phyloP scores from a whole-genome alignment of 2,329 filamentous ascomycete species.

The Cladorrhinum sp. region DNA sequence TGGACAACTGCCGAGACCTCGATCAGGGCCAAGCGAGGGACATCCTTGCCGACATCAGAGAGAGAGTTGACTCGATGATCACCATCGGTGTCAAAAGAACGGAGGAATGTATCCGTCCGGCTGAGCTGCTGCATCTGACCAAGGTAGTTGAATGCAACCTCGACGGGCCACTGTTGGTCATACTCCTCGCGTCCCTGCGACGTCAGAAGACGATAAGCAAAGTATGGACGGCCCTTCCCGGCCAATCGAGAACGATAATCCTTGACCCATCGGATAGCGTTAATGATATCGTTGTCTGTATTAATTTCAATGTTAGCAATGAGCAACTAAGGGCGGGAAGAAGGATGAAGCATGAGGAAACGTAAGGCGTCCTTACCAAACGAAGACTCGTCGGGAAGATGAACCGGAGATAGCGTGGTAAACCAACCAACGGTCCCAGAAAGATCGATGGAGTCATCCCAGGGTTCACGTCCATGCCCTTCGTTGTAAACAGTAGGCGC shows the following conservation, averaged over 20 bases:
- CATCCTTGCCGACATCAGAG: constrained; percentile 26
- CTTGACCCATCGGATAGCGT: constrained; percentile 32
- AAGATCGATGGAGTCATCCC: constrained; percentile 33
- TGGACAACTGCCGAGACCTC: constrained; percentile 27
- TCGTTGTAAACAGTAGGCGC: constrained; percentile 39
- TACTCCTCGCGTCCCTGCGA: constrained; percentile 33
- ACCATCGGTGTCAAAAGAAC: constrained; percentile 23
- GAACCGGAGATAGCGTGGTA: constrained; percentile 39
- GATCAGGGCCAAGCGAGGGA: constrained; percentile 26
- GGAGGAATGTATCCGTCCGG: constrained; percentile 24
- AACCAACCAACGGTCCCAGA: constrained; percentile 46
- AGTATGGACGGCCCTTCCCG: constrained; percentile 39
- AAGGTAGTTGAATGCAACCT: constrained; percentile 50
- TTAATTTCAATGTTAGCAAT: background rate
- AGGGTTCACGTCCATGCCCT: constrained; percentile 42
- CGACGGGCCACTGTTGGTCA: constrained; percentile 37
- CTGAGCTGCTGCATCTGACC: constrained; percentile 46
- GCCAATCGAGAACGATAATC: constrained; percentile 35
- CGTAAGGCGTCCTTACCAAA: constrained; percentile 7
- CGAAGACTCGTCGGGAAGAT: constrained; percentile 21
- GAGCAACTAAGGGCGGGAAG: no score
- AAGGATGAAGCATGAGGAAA: no score
- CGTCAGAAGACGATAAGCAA: constrained; percentile 36
- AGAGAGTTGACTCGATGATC: constrained; percentile 15
- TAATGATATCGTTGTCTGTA: constrained; percentile 19